Evolutionary conservation across 305 asterid species (phyloP).

Genomic region (Solanum hybrid): DNA sequence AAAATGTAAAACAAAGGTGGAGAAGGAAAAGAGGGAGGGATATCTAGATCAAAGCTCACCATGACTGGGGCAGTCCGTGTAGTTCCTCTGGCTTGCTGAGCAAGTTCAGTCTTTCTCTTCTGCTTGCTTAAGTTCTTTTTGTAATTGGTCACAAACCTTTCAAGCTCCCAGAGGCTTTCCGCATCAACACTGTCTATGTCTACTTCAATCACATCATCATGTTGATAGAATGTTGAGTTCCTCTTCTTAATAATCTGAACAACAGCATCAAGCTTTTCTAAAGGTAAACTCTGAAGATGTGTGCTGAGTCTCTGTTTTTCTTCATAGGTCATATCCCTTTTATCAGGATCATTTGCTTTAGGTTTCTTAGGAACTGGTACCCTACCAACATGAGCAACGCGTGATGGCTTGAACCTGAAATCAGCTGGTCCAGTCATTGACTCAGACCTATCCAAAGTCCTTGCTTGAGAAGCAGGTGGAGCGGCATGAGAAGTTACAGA

Average conservation of each 20-base stretch:
- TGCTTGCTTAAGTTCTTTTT: slow-evolving; percentile 17
- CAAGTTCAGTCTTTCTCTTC: slow-evolving; percentile 39
- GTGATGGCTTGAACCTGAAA: slow-evolving; percentile 10
- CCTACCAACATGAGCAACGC: neutral
- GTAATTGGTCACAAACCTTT: slow-evolving; percentile 21
- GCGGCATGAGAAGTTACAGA: neutral
- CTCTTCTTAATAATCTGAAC: slow-evolving; percentile 20
- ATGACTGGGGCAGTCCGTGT: slow-evolving; percentile 21
- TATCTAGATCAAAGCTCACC: slow-evolving; percentile 19
- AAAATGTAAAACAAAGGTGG: neutral
- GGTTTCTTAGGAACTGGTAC: slow-evolving; percentile 25
- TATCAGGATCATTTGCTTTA: slow-evolving; percentile 15
- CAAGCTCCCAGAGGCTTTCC: slow-evolving; percentile 22
- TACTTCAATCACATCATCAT: slow-evolving; percentile 20
- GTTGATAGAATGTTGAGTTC: slow-evolving; percentile 8
- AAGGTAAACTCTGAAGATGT: slow-evolving; percentile 16
- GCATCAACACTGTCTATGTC: slow-evolving; percentile 17
- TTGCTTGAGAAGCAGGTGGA: slow-evolving; percentile 11
- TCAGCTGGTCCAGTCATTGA: slow-evolving; percentile 25
- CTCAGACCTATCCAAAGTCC: slow-evolving; percentile 29
- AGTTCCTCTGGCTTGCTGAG: slow-evolving; percentile 26
- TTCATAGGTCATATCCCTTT: slow-evolving; percentile 22
- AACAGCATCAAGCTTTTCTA: slow-evolving; percentile 17
- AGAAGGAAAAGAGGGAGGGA: neutral
- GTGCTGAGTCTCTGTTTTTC: slow-evolving; percentile 17